phyloP scores from a whole-genome alignment of 805 yeast genomes.

The Naumovozyma dairenensis region DNA sequence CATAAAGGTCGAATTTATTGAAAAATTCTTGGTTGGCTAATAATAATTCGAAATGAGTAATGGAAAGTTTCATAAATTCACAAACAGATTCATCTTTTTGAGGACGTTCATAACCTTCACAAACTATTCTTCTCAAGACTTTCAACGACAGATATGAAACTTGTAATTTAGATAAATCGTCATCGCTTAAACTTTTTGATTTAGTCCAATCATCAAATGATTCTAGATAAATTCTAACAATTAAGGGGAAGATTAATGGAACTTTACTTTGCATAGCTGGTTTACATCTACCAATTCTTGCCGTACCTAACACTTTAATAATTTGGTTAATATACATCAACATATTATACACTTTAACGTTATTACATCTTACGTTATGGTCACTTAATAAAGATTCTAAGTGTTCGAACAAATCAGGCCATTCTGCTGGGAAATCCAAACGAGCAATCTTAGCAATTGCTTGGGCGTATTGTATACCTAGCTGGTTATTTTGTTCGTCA shows the following conservation, averaged over 20 bases:
- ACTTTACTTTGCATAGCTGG: constrained; percentile 67
- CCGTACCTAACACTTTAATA: constrained; percentile 61
- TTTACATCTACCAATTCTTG: constrained; percentile 74
- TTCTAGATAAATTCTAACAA: constrained; percentile 48
- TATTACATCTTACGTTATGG: constrained; percentile 35
- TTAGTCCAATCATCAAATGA: constrained; percentile 56
- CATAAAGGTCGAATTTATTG: constrained; percentile 36
- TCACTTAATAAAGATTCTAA: constrained; percentile 37
- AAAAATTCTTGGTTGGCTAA: constrained; percentile 44
- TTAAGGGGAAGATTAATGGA: constrained; percentile 48
- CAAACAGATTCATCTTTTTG: constrained; percentile 44
- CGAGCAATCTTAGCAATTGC: constrained; percentile 71
- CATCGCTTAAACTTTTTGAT: constrained; percentile 18
- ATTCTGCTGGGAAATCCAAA: constrained; percentile 75
- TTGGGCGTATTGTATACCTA: constrained; percentile 76
- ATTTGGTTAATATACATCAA: constrained; percentile 66
- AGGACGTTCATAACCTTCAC: constrained; percentile 67
- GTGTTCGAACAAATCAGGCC: constrained; percentile 75
- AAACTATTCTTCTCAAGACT: constrained; percentile 58
- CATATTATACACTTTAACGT: constrained; percentile 50
- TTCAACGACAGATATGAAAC: constrained; percentile 73
- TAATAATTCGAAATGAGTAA: constrained; percentile 51
- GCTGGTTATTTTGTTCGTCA: constrained; percentile 62
- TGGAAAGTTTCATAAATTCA: constrained; percentile 49
- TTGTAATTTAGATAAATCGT: constrained; percentile 45